Percentiles rank a stretch among this genome's conserved stretches.
Conservation (phyloP, 2,329 filamentous ascomycete species). For the Aureobasidium sp. region DNA sequence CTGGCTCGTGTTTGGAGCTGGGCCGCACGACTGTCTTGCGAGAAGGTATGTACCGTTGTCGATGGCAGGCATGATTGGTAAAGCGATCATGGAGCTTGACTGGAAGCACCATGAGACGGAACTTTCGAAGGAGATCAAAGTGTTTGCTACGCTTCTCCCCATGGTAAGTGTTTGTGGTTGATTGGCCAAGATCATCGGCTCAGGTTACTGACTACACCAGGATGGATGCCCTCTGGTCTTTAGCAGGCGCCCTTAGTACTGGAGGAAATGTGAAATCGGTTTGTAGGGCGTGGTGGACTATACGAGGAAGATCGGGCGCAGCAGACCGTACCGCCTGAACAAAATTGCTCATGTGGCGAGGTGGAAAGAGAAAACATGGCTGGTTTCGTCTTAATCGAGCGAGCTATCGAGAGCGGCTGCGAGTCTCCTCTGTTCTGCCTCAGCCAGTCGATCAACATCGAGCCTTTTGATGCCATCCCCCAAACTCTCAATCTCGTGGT, state of each 20-base stretch:
- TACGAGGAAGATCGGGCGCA: too few relatives aligned
- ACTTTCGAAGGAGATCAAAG: conserved; percentile 85
- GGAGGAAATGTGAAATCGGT: too few relatives aligned
- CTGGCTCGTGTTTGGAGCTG: conserved; percentile 92
- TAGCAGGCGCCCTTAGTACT: background rate
- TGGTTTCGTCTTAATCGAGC: too few relatives aligned
- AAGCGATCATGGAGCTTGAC: conserved; percentile 56
- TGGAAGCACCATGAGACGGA: conserved; percentile 88
- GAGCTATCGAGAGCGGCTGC: background rate
- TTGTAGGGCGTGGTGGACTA: too few relatives aligned
- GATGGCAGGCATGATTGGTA: conserved; percentile 7
- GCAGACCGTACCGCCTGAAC: too few relatives aligned
- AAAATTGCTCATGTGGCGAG: too few relatives aligned
- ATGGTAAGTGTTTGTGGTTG: conserved; percentile 54
- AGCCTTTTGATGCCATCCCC: conserved; percentile 31
- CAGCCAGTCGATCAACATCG: conserved; percentile 22
- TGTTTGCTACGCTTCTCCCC: conserved; percentile 96
- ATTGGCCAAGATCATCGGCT: background rate
- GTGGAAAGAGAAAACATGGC: too few relatives aligned
- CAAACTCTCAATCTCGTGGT: conserved; percentile 30
- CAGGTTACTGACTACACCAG: background rate
- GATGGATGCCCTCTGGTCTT: conserved; percentile 4
- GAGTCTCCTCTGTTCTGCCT: conserved; percentile 19
- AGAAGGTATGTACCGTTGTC: conserved; percentile 30
- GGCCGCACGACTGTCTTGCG: conserved; percentile 91